Evolutionary conservation across 208 protist species (phyloP), one percentile per base, ranked within the genome.

Genomic region (Wallacemonas sp.): DNA sequence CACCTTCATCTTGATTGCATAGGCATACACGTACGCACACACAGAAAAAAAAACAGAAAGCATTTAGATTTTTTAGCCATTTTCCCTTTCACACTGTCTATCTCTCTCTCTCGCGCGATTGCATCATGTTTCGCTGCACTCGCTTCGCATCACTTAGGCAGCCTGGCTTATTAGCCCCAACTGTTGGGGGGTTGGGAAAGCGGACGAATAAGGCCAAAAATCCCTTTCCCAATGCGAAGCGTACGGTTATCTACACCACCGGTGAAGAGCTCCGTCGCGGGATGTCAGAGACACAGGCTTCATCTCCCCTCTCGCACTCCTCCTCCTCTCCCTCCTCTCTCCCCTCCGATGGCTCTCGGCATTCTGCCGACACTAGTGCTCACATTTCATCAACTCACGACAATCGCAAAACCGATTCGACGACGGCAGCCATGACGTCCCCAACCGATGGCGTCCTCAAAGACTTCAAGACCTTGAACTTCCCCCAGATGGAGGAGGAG

Each of bases 401-500:
- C 10, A 72, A 38, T 62, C 29, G 41, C 32, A 18, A 32, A 66
- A 41, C 10, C 29, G 22, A 46, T 38, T 50, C 52, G 45, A 61
- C 25, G n/a, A 18, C 25, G 38, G 46, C 26, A 68, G 63, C 16
- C 49, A 36, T 68, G 57, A 49, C 61, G 36, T 20, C 31, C 20
- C 20, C 28, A 12, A 41, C 31, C 14, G 52, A 65, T 25, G 72
- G 52, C 22, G 72, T 48, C 1, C 76, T 96, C 22, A 50, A 83
- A 29, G 91, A 93, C 73, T 91, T 87, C 64, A 87, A 94, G 32
- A 67, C 57, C 16, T 62, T 98, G 55, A 86, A 89, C 62, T 99
- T 99, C 72, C 57, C 98, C 16, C 57, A 89, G 49, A 86, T 96
- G 74, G 98, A 99, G 82, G 82, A 97, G 70, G 87, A 98, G 52